Evolutionary conservation across 1,284 basidiomycete species (phyloP), one percentile per base, ranked within the genome.

Genomic region (Pascua sp.): DNA sequence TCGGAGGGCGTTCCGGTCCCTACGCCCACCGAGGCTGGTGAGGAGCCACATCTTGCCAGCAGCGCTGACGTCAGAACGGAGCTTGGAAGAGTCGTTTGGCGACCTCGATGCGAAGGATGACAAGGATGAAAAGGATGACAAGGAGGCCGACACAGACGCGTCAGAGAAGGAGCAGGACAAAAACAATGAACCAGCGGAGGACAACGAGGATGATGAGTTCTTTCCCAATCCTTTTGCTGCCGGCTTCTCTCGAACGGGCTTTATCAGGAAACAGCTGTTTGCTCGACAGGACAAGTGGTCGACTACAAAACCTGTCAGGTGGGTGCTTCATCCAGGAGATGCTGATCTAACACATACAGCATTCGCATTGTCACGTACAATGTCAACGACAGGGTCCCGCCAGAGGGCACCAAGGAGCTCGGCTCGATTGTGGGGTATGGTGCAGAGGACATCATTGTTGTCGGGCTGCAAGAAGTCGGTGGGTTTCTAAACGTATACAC

Each of bases 401-500:
- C 72, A 2, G 44, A 59, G 4, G 71, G 69, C 0, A 73, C 73
- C 3, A 66, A 55, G n/a, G 73, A 76, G 49, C 59, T 75, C 1
- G 57, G 52, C 3, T 57, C 68, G 3, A 42, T 73, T 10, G 67
- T 69, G 2, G 71, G 70, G 4, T 47, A 62, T 11, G 73, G 71
- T 3, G 56, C 59, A 8, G 71, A 74, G 16, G 73, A 76, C 60
- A 49, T 76, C 13, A 61, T 76, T 32, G 72, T 74, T 1, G 68
- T 74, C 39, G 71, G 72, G 1, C 66, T 74, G 17, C 72, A 76
- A 51, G 73, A 76, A 62, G 71, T 67, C 13, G 72, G 71, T 71
- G 43, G 44, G 69, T 62, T 1, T 4, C 13, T 2, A 4, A 50
- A 13, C 37, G 44, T 4, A 24, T n/a, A 1, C 16, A 41, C 9